Base-by-base conservation (phyloP, 148 eudicot species). In the Rhododendron vialii region DNA sequence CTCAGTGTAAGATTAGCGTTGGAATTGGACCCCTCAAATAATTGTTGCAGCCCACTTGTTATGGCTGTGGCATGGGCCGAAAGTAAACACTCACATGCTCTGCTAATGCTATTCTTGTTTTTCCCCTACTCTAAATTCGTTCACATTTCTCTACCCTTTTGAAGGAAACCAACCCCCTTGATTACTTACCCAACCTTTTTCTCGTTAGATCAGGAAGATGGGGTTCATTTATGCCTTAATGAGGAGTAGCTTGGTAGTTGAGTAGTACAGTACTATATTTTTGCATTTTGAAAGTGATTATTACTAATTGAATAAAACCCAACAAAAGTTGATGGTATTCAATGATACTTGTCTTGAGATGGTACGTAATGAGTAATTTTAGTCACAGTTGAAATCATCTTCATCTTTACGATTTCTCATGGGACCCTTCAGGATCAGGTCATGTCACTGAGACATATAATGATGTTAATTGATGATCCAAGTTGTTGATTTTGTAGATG, bases 1-100 rank as follows among this genome's bases (percentile, higher is more conserved):
- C 47, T 18, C 0, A 2, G 45, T 38, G 48, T 36, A 38, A 47
- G 50, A 47, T 75, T 75, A 20, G 47, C n/a, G 47, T 75, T 75
- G 79, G 47, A 75, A n/a, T 75, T 75, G 79, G 47, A 75, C 48
- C 79, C 38, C 79, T 75, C 79, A 17, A 75, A 75, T 38, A 35
- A 75, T 75, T 75, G 47, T 20, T 18, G 45, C 45, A 41, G 45
- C 8, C 48, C 45, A 75, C 79, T 38, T 75, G 79, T 20, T 7
- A 35, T 75, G 79, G 79, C 47, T 35, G 26, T 38, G 48, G 79
- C 79, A 38, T 75, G 79, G 79, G 79, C 47, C 79, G 38, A 75
- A 75, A 75, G 79, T 75, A 38, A 75, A 75, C 8, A 38, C 48
- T 75, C 47, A 75, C 79, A 75, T 75, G 45, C 75, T 12, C 75